Evolutionary conservation across 2,329 filamentous ascomycete species (phyloP), one percentile per base, ranked within the genome.

Genomic region (Clonostachys sp.): DNA sequence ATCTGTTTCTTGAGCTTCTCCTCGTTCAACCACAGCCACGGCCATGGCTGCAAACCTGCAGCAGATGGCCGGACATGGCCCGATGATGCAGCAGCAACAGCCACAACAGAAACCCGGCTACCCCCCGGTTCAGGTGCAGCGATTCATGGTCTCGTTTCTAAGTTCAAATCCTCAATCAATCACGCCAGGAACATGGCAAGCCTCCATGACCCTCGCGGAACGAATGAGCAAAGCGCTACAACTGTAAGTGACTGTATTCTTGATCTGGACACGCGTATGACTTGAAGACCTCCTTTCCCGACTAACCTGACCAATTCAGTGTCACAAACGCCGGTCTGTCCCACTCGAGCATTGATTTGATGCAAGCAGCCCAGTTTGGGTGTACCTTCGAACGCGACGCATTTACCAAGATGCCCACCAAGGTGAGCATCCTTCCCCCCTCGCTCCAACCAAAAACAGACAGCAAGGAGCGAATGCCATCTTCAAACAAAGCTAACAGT

Each of bases 21-120:
- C 34, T 41, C 18, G 43, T 49, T 46, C 48, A 48, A 14, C 49
- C 45, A 50, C 51, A 55, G n/a, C 33, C 44, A 73, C 73, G 70
- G 74, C 74, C 65, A 82, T 83, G 78, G 78, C 78, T 68, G 77
- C 74, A 60, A 81, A 80, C 56, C 75, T 81, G 66, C 73, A 74
- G 62, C 77, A 78, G 57, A 80, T 81, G 75, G 70, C 66, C 60
- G 66, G 64, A 51, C 67, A 64, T 53, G 70, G 66, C 61, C 67
- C 68, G 49, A 71, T 74, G 63, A 67, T 74, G 51, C 70, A 72
- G 51, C 61, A 58, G 41, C 45, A 47, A 12, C 30, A 44, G 13
- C n/a, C 16, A n/a, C 34, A 39, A 18, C 44, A 45, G n/a, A 17
- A 24, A 14, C 40, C 17, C 14, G 16, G 20, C n/a, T 42, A 24